Percentiles rank a stretch among this genome's conserved stretches.
phyloP scores from a whole-genome alignment of 805 yeast genomes.

The Torulaspora franciscae region DNA sequence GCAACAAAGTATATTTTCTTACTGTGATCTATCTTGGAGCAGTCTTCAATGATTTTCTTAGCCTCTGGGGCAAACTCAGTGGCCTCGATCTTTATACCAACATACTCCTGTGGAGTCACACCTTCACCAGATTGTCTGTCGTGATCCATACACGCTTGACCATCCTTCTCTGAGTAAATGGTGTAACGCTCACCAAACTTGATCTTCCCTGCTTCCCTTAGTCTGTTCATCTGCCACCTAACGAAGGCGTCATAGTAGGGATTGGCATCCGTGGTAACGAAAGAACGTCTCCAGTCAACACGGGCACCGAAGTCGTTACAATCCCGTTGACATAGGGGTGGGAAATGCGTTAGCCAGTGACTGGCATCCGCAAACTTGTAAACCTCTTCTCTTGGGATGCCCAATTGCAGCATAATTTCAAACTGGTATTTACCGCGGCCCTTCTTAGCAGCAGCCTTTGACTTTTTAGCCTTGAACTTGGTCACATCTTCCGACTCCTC shows the following conservation, averaged over 20 bases:
- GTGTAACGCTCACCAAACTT: constrained; percentile 98
- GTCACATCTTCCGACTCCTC: constrained; percentile 69
- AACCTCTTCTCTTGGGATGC: constrained; percentile 79
- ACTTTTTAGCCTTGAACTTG: constrained; percentile 86
- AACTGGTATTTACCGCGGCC: constrained; percentile 93
- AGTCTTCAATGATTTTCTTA: constrained; percentile 33
- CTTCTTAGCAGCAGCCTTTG: constrained; percentile 89
- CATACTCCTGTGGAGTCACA: constrained; percentile 93
- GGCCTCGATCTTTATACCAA: constrained; percentile 83
- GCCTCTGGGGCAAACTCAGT: constrained; percentile 49
- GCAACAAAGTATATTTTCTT: constrained; percentile 83
- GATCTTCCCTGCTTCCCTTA: constrained; percentile 81
- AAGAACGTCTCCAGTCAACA: constrained; percentile 97
- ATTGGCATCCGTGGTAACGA: constrained; percentile 91
- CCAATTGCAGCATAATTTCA: constrained; percentile 93
- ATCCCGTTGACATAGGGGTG: constrained; percentile 78
- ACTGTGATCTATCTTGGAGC: constrained; percentile 37
- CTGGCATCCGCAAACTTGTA: constrained; percentile 85
- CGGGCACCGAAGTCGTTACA: constrained; percentile 83
- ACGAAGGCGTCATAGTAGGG: constrained; percentile 93
- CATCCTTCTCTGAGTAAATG: constrained; percentile 94
- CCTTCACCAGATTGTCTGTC: constrained; percentile 97
- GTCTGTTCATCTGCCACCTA: constrained; percentile 91
- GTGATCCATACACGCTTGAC: constrained; percentile 99
- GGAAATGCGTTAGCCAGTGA: constrained; percentile 88